Base-by-base conservation (phyloP, 495 filamentous ascomycete genomes). In the Aspergillus coremiiformis region DNA sequence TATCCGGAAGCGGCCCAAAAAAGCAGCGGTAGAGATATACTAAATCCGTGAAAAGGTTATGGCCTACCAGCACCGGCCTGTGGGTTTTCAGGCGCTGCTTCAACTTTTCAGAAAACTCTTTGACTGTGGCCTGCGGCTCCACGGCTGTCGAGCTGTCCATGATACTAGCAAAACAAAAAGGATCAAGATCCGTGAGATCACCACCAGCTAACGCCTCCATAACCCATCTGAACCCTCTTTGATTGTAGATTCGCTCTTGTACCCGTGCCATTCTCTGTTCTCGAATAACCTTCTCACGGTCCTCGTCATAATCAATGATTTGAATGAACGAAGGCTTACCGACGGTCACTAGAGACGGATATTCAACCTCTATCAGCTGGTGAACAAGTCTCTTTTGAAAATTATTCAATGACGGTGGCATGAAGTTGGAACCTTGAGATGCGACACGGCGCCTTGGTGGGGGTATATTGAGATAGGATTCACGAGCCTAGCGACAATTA, bases 11-110 rank as follows among this genome's bases (percentile, higher is more conserved):
- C 0, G 66, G 56, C 1, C 86, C 83, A 44, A 90, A 69, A 62
- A 92, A 93, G 51, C 76, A 80, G 22, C 70, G 62, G 60, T 84
- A 86, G 51, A 94, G 70, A 60, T 87, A 87, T 26, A 84, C 73
- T 19, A 94, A 62, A 62, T 94, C 89, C 4, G 74, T 77, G 53
- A 93, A 86, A 21, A 84, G 65, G 60, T 93, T 94, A 64, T 95
- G 87, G 0, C 87, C 86, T 9, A 92, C 78, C 7, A 92, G 56
- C 0, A 85, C 67, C 11, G 76, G 74, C 19, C 66, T 63, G 17
- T 70, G 73, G n/a, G 61, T 46, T 43, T 73, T 69, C n/a, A 87
- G 62, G 5, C 53, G 58, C 4, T 54, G 23, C 35, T 74, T 69
- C n/a, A 70, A 32, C 5, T 48, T 54, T 3, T 63, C 49, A 15